phyloP scores from a whole-genome alignment of 176 grass and related monocot species.

The Metroxylon sagu region DNA sequence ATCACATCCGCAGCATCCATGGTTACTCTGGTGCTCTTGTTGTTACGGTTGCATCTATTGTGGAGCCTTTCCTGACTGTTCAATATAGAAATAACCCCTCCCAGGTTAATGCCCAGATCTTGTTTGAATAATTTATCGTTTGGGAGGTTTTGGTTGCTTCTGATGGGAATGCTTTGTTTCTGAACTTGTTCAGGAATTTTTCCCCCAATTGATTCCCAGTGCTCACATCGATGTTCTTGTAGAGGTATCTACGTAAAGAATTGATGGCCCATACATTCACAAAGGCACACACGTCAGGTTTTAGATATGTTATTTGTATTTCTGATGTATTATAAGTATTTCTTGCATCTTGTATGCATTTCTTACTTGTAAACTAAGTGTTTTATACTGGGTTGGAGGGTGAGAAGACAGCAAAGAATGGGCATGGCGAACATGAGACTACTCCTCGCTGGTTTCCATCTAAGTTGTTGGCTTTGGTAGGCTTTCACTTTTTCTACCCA shows the following conservation, averaged over 20 bases:
- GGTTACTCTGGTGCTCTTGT: constrained; percentile 40
- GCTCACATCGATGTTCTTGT: constrained; percentile 61
- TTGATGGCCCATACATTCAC: background rate
- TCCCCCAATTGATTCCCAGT: constrained; percentile 36
- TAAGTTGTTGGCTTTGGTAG: constrained; percentile 55
- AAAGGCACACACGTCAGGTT: background rate
- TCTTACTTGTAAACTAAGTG: background rate
- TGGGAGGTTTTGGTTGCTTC: background rate
- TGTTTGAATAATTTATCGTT: background rate
- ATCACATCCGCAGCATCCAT: constrained; percentile 31
- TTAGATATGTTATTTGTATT: background rate
- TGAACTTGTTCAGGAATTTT: constrained; percentile 11
- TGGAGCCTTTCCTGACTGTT: constrained; percentile 19
- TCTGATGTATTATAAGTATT: constrained; percentile 3
- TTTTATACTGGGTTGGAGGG: constrained; percentile 14
- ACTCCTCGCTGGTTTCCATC: constrained; percentile 49
- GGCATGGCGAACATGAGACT: constrained; percentile 14
- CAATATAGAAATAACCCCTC: constrained; percentile 26
- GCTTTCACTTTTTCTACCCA: constrained; percentile 20
- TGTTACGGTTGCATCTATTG: constrained; percentile 20
- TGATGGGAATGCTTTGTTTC: background rate
- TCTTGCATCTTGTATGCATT: background rate
- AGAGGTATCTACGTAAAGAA: constrained; percentile 40
- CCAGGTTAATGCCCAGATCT: constrained; percentile 22
- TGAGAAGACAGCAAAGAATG: constrained; percentile 16